Percentiles rank a stretch among this genome's conserved stretches.
Conservation (phyloP, 2,329 filamentous ascomycete species). For the Clonostachys rosea region DNA sequence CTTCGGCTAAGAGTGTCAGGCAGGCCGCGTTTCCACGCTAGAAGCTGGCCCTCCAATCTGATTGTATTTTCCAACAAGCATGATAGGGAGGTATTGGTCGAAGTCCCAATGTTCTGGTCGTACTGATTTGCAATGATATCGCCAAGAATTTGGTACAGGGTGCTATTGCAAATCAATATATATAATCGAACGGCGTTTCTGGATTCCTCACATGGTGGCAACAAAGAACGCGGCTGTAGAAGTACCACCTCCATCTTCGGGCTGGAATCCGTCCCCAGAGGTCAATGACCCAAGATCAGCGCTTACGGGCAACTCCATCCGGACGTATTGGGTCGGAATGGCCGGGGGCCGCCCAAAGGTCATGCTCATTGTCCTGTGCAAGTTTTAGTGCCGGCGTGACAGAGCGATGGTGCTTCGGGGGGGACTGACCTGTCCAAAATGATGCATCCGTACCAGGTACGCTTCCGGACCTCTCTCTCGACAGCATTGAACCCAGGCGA, state of each 20-base stretch:
- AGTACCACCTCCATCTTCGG: too few relatives aligned
- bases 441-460: conserved; percentile 1
- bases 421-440: background rate
- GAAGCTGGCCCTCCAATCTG: background rate
- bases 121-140: background rate
- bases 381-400: too few relatives aligned
- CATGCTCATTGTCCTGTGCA: background rate
- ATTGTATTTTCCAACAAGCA: background rate
- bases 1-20: too few relatives aligned
- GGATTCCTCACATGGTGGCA: too few relatives aligned
- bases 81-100: background rate
- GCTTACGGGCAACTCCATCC: background rate
- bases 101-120: background rate
- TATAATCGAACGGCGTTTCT: too few relatives aligned
- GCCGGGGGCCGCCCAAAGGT: background rate
- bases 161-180: background rate
- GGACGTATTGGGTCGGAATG: background rate
- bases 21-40: background rate
- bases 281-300: background rate
- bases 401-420: background rate
- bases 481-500: background rate
- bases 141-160: background rate
- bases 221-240: too few relatives aligned
- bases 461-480: background rate
- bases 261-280: background rate